phyloP scores from a whole-genome alignment of 106 monocot species.

The Apostasia ramifera region DNA sequence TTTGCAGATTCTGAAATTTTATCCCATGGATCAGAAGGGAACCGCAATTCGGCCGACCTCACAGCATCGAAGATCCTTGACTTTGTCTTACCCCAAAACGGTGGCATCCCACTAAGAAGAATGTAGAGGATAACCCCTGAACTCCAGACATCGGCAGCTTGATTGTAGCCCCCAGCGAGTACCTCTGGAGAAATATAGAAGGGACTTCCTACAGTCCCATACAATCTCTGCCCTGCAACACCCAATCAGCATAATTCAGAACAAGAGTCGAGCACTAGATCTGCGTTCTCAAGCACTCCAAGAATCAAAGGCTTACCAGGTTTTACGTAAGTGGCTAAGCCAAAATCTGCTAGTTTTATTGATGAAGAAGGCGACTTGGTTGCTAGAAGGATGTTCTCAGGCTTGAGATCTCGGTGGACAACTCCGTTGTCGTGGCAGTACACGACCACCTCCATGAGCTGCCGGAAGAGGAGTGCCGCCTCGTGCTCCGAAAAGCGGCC shows the following conservation, averaged over 20 bases:
- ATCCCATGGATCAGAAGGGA: slow-evolving; percentile 77
- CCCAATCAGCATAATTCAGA: not conserved
- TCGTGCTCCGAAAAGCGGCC: slow-evolving; percentile 66
- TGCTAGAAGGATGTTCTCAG: slow-evolving; percentile 83
- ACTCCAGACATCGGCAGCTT: slow-evolving; percentile 95
- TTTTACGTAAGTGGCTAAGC: slow-evolving; percentile 75
- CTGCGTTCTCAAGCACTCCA: not conserved
- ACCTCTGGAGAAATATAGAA: slow-evolving; percentile 98
- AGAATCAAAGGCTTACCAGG: slow-evolving; percentile 40
- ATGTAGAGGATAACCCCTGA: slow-evolving; percentile 90
- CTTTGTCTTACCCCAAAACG: slow-evolving; percentile 97
- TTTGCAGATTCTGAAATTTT: slow-evolving; percentile 63
- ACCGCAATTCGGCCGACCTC: slow-evolving; percentile 50
- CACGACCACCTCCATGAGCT: slow-evolving; percentile 76
- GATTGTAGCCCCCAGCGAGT: slow-evolving; percentile 75
- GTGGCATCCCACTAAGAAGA: slow-evolving; percentile 85
- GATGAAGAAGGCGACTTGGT: slow-evolving; percentile 54
- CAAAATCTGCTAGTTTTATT: slow-evolving; percentile 92
- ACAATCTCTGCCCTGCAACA: slow-evolving; percentile 60
- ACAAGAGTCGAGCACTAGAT: not conserved
- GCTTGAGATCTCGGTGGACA: slow-evolving; percentile 88
- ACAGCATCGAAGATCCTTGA: slow-evolving; percentile 83
- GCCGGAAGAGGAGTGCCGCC: slow-evolving; percentile 47
- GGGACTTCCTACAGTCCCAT: slow-evolving; percentile 85
- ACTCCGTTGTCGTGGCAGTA: slow-evolving; percentile 82